These are phyloP conservation scores for Ogataea henricii DNA, from an alignment of 805 yeast species.

Conservation along the genomic window DNA sequence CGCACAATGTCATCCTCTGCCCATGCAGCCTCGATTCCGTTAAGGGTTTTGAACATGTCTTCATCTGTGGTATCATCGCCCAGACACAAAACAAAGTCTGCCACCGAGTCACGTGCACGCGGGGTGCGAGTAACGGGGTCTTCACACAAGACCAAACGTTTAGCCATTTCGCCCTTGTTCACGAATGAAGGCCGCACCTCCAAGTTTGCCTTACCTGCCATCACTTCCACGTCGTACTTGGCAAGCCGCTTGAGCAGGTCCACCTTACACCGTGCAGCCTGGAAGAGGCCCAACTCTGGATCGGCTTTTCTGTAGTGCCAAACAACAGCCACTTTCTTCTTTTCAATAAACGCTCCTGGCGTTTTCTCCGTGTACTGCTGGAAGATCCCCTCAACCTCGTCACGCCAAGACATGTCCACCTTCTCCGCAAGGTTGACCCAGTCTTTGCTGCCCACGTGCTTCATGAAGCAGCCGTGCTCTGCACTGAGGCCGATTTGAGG, in stretches of 20 bases:
- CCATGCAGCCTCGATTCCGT: constrained; percentile 60
- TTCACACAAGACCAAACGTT: constrained; percentile 64
- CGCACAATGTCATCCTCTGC: constrained; percentile 40
- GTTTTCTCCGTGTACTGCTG: constrained; percentile 80
- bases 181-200: constrained; percentile 96
- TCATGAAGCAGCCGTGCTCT: constrained; percentile 96
- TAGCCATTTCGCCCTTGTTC: constrained; percentile 96
- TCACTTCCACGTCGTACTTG: constrained; percentile 84
- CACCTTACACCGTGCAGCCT: constrained; percentile 71
- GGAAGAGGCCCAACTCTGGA: constrained; percentile 88
- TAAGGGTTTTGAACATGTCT: constrained; percentile 88
- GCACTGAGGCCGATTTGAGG: constrained; percentile 81
- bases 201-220: constrained; percentile 95
- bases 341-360: constrained; percentile 85
- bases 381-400: constrained; percentile 74
- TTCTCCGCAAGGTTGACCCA: constrained; percentile 88
- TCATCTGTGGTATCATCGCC: constrained; percentile 98
- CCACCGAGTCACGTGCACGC: constrained; percentile 45
- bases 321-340: constrained; percentile 89
- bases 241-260: constrained; percentile 60
- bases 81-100: constrained; percentile 84
- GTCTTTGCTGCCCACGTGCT: constrained; percentile 57
- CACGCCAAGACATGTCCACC: constrained; percentile 93
- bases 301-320: constrained; percentile 98
- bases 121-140: constrained; percentile 47